These are phyloP conservation scores for Lepidium sativum DNA, from an alignment of 345 rosid species.

Conservation along the genomic window DNA sequence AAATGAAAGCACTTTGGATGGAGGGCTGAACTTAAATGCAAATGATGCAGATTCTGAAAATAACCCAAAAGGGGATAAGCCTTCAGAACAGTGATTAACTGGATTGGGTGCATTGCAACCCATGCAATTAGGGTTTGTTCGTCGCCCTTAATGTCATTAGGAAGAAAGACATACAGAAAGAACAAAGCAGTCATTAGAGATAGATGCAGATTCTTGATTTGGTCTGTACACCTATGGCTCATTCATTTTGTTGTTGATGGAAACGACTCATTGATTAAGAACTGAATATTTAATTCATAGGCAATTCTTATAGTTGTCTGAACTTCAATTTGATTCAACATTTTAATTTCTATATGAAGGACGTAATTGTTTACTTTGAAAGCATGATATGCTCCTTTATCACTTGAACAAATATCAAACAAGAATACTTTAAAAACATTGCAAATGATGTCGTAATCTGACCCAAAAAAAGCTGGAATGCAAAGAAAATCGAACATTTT, in stretches of 20 bases:
- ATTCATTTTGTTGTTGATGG: background rate
- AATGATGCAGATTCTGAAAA: slow-evolving; percentile 36
- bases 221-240: background rate
- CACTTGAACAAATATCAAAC: slow-evolving; percentile 4
- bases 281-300: background rate
- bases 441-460: background rate
- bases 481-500: slow-evolving; percentile 16
- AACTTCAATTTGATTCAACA: slow-evolving; percentile 1
- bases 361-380: background rate
- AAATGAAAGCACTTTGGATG: slow-evolving; percentile 73
- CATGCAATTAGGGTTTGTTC: background rate
- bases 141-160: background rate
- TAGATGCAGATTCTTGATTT: background rate
- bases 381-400: background rate
- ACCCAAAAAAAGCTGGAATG: background rate
- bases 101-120: background rate
- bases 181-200: background rate
- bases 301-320: background rate
- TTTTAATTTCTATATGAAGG: background rate
- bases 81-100: slow-evolving; percentile 5
- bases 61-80: slow-evolving; percentile 22
- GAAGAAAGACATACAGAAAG: slow-evolving; percentile 2
- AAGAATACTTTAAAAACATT: background rate
- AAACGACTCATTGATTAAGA: slow-evolving; percentile 12
- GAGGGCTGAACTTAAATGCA: slow-evolving; percentile 57